Base-by-base conservation (phyloP, 495 filamentous ascomycete species). In the Chaetomium cochliodes region DNA sequence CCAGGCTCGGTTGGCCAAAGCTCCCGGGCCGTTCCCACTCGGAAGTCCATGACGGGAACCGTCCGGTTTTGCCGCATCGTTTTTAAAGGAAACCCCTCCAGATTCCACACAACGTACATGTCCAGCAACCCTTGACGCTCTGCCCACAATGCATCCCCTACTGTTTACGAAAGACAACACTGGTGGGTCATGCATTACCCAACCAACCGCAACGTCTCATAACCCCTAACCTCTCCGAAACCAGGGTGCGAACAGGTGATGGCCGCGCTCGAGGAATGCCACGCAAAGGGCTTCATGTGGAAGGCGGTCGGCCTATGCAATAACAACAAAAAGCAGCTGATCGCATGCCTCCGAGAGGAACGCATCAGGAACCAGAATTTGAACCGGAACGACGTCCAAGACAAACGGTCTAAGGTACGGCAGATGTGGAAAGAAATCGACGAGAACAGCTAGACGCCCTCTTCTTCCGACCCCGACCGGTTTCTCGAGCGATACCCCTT, bases 221-320 rank as follows among this genome's bases (percentile, higher is more conserved):
- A 25, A 7, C 22, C 11, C 52, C 41, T 69, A 65, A 67, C 54
- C 15, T 47, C 2, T 22, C 18, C 18, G 15, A 26, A 15, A 37
- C 20, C 68, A 98, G 96, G 87, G 65, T 98, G 94, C 84, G 90
- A 92, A 77, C 92, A 92, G 67, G 84, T 98, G 70, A 97, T 97
- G 89, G 85, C 78, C 22, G 88, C 90, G 56, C 89, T 98, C 63
- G 94, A 98, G 60, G 92, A 96, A 81, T 98, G 94, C 79, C 94
- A 98, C 74, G 92, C 91, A 15, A 84, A 84, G 47, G 93, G 93
- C 30, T 98, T 98, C 80, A 73, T 98, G 11, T 90, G 87, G 83
- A 96, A 94, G 74, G 85, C 89, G 2, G 77, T 90, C 49, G 94
- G 94, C 50, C 92, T 88, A 82, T 98, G 94, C 87, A 98, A 90